Conservation (phyloP, 1,139 yeast genomes). For the Yarrowia galli region DNA sequence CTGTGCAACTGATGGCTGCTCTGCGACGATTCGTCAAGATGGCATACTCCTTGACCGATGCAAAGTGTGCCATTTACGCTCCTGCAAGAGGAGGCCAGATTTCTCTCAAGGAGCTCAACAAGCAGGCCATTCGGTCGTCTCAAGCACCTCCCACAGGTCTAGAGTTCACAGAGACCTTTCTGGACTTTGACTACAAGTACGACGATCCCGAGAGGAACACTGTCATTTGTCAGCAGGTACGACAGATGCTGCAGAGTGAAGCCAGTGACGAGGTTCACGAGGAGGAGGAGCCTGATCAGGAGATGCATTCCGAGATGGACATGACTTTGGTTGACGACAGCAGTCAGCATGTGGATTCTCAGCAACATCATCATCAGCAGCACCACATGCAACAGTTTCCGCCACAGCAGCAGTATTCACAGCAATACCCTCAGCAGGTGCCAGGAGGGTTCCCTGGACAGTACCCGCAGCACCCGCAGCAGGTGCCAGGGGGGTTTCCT, state of each 20-base stretch:
- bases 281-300: neutral
- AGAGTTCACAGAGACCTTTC: neutral
- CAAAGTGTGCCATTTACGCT: conserved; percentile 33
- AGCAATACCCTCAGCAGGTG: neutral
- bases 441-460: neutral
- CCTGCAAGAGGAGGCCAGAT: conserved; percentile 19
- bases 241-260: conserved; percentile 6
- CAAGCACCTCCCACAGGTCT: neutral
- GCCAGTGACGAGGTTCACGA: conserved; percentile 22
- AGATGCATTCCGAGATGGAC: neutral
- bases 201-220: conserved; percentile 13
- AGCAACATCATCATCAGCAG: neutral
- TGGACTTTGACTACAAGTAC: conserved; percentile 12
- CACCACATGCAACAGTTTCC: neutral
- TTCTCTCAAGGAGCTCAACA: conserved; percentile 23
- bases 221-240: conserved; percentile 8
- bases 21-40: conserved; percentile 41
- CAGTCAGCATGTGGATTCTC: neutral
- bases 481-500: neutral
- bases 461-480: neutral
- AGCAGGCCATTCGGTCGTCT: neutral
- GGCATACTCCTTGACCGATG: conserved; percentile 41
- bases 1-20: conserved; percentile 40
- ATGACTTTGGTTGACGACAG: neutral
- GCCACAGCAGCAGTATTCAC: neutral